Conservation (phyloP, 768 basidiomycete species). For the Phallus indusiatus region DNA sequence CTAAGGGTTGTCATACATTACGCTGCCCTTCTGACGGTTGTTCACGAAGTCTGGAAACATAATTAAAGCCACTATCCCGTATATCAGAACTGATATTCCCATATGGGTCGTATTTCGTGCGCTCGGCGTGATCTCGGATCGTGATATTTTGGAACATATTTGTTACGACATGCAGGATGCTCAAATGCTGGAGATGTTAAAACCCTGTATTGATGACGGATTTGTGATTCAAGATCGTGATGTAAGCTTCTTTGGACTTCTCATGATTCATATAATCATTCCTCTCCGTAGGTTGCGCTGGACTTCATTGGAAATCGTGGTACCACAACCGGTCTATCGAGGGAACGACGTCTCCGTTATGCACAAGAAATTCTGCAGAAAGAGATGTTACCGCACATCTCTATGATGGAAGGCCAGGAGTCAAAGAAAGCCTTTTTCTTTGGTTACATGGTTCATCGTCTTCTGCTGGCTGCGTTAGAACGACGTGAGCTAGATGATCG, state of each 20-base stretch:
- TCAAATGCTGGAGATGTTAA: constrained; percentile 95
- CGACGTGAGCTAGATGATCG: constrained; percentile 95
- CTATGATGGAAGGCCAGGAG: constrained; percentile 91
- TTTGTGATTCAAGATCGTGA: constrained; percentile 98
- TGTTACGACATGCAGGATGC: constrained; percentile 96
- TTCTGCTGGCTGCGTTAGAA: constrained; percentile 88
- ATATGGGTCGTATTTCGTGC: constrained; percentile 99
- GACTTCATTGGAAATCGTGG: constrained; percentile 99
- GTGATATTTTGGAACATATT: constrained; percentile 96
- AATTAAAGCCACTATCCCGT: constrained; percentile 95
- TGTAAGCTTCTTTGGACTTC: constrained; percentile 30
- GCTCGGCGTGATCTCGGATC: constrained; percentile 93
- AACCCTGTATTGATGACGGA: constrained; percentile 96
- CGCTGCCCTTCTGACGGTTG: background rate
- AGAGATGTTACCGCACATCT: constrained; percentile 96
- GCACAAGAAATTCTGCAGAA: constrained; percentile 98
- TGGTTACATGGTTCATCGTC: constrained; percentile 97
- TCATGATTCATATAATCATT: constrained; percentile 10
- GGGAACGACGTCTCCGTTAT: constrained; percentile 89
- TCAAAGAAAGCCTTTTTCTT: constrained; percentile 99
- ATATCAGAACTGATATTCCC: constrained; percentile 96
- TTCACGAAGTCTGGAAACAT: constrained; percentile 67
- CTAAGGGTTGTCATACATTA: constrained; percentile 4
- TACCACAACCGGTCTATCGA: constrained; percentile 83
- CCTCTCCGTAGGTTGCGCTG: constrained; percentile 47